Percentiles rank a stretch among this genome's conserved stretches.
Evolutionary conservation across 75 land plant genomes (phyloP).

Genomic region (Gnetum montanum): DNA sequence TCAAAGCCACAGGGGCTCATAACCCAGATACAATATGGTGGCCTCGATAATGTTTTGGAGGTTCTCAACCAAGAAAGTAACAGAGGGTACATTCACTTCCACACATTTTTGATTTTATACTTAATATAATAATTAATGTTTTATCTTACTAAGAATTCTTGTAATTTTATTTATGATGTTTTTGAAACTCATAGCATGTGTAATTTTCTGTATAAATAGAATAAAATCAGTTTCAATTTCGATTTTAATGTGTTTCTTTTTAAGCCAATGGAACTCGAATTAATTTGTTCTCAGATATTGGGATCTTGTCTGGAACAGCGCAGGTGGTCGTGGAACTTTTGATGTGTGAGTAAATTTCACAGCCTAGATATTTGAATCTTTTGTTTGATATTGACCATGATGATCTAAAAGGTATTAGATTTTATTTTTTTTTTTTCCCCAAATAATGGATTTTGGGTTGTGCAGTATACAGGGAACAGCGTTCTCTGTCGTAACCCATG

Average conservation of each 20-base stretch:
- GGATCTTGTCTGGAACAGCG: slow-evolving; percentile 51
- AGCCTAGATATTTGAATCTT: neutral
- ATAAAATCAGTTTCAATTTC: neutral
- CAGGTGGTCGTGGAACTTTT: slow-evolving; percentile 31
- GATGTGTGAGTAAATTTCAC: slow-evolving; percentile 37
- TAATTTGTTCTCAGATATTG: slow-evolving; percentile 27
- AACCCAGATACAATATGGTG: slow-evolving; percentile 52
- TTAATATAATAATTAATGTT: neutral
- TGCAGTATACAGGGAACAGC: slow-evolving; percentile 53
- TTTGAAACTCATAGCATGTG: neutral
- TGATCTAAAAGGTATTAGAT: neutral
- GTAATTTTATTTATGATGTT: neutral
- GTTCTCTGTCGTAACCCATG: slow-evolving; percentile 37
- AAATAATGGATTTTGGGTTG: too few species aligned
- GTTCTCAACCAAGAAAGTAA: slow-evolving; percentile 45
- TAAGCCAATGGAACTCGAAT: neutral
- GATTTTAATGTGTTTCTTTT: neutral
- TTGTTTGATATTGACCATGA: neutral
- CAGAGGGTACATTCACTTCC: slow-evolving; percentile 39
- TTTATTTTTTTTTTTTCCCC: neutral
- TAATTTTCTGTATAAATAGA: neutral
- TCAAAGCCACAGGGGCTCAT: slow-evolving; percentile 68
- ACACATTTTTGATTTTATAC: neutral
- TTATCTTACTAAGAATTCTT: neutral
- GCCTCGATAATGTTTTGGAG: slow-evolving; percentile 61